These are phyloP conservation scores for Phytophthora pini DNA, from an alignment of 352 stramenopile genomes.

Conservation along the genomic window DNA sequence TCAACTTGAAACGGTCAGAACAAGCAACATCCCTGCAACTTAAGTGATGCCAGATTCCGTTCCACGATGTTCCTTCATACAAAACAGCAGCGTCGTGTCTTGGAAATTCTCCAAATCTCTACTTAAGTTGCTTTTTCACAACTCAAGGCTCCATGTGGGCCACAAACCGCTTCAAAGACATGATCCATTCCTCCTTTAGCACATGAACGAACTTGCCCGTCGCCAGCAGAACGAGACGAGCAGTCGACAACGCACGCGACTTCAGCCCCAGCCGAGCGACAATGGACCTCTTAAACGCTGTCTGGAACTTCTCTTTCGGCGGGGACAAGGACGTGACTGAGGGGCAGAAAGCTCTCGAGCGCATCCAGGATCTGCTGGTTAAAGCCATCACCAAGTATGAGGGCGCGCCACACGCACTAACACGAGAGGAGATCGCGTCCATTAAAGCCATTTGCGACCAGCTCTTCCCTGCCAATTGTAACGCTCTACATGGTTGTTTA, in stretches of 20 bases:
- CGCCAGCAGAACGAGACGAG: slow-evolving; percentile 7
- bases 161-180: background rate
- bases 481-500: background rate
- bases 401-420: slow-evolving; percentile 49
- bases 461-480: slow-evolving; percentile 75
- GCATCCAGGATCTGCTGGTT: slow-evolving; percentile 57
- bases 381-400: slow-evolving; percentile 45
- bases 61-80: background rate
- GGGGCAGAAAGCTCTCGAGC: slow-evolving; percentile 51
- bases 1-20: background rate
- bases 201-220: background rate
- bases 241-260: background rate
- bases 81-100: too few relatives aligned
- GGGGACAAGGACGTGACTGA: slow-evolving; percentile 36
- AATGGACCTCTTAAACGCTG: slow-evolving; percentile 57
- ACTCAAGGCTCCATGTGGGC: background rate
- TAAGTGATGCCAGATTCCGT: background rate
- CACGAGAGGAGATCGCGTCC: slow-evolving; percentile 58
- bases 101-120: too few relatives aligned
- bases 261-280: background rate
- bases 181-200: background rate
- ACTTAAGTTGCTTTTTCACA: slow-evolving; percentile 1
- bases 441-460: slow-evolving; percentile 77
- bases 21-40: background rate
- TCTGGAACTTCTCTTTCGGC: slow-evolving; percentile 53